Conservation (phyloP, 768 basidiomycete species). For the Sarcomyxa edulis region DNA sequence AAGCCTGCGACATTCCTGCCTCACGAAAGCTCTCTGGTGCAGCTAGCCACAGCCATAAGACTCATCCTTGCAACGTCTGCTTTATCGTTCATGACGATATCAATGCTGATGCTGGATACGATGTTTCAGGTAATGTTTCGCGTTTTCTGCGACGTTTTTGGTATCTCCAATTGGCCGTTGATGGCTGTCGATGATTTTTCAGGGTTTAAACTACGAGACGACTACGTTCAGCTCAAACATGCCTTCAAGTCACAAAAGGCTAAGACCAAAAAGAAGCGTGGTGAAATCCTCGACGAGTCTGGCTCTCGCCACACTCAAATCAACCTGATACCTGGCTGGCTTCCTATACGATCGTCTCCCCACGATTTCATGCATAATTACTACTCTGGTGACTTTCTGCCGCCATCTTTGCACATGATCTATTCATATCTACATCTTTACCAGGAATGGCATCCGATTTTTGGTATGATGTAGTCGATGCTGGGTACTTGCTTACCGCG, state of each 20-base stretch:
- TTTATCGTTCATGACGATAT: conserved; percentile 13
- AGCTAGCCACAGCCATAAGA: conserved; percentile 18
- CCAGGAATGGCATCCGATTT: conserved; percentile 15
- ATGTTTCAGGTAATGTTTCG: neutral
- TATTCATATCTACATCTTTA: neutral
- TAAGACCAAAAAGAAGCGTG: conserved; percentile 2
- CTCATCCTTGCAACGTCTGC: conserved; percentile 22
- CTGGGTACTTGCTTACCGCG: conserved; percentile 20
- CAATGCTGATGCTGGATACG: conserved; percentile 10
- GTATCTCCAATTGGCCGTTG: no score
- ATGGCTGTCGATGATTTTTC: neutral
- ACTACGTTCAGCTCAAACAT: conserved; percentile 11
- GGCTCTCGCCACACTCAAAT: conserved; percentile 18
- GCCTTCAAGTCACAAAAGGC: conserved; percentile 10
- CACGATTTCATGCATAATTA: conserved; percentile 28
- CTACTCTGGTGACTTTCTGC: conserved; percentile 14
- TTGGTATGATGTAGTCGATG: conserved; percentile 16
- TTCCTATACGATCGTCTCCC: conserved; percentile 14
- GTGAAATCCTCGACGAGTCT: conserved; percentile 13
- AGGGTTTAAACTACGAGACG: conserved; percentile 9
- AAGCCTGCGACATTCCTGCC: conserved; percentile 21
- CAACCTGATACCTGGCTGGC: conserved; percentile 21
- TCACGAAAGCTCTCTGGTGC: conserved; percentile 19
- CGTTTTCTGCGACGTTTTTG: no score
- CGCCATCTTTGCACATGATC: neutral